A percentile compares a stretch with the other conserved stretches of the same genome.
These are phyloP conservation scores for Rhizopogon sp. DNA, from an alignment of 768 basidiomycete species.

Conservation along the genomic window DNA sequence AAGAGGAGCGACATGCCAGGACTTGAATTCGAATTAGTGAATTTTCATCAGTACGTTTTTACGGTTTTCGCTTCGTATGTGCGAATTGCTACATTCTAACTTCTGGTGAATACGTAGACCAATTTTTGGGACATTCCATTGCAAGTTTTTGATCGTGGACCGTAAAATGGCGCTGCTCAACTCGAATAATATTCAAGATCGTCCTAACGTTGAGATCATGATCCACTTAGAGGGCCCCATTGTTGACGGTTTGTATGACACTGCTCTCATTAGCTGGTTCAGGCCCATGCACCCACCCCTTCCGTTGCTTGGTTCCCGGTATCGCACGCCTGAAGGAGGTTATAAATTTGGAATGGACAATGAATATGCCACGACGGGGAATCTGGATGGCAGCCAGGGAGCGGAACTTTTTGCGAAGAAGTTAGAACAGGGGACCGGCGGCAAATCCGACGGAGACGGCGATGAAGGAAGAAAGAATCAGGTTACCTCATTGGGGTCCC, in stretches of 20 bases:
- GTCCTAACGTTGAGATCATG: conserved; percentile 56
- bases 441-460: conserved; percentile 2
- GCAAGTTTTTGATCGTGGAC: conserved; percentile 67
- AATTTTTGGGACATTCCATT: conserved; percentile 64
- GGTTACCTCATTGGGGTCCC: not conserved
- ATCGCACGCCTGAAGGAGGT: conserved; percentile 22
- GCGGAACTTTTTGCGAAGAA: conserved; percentile 18
- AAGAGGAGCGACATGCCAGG: conserved; percentile 51
- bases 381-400: conserved; percentile 21
- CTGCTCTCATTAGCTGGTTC: conserved; percentile 59
- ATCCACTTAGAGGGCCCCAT: conserved; percentile 66
- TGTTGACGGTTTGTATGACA: conserved; percentile 67
- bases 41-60: conserved; percentile 37
- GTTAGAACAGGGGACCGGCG: conserved; percentile 9
- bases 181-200: conserved; percentile 66
- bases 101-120: conserved; percentile 26
- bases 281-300: conserved; percentile 41
- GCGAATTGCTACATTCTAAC: not conserved
- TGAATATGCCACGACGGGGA: conserved; percentile 21
- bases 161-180: conserved; percentile 61
- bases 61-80: not conserved
- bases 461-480: not conserved
- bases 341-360: conserved; percentile 37
- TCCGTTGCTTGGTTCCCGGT: conserved; percentile 33
- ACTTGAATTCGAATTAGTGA: conserved; percentile 56